Percentiles rank a stretch among this genome's conserved stretches.
Conservation (phyloP, 306 rosid genomes). For the Quercus suber region DNA sequence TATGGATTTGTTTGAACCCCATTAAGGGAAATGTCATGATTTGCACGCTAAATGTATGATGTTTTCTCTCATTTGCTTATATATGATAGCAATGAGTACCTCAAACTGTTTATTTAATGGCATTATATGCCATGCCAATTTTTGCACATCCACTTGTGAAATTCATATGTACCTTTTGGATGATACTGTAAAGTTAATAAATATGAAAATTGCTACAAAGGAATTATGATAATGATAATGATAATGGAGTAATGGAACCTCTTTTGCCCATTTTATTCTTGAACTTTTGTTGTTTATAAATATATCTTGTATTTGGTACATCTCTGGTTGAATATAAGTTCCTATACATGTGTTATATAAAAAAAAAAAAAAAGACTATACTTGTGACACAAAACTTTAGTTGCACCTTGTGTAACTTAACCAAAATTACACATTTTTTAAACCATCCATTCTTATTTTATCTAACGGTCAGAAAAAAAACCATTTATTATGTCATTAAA, state of each 20-base stretch:
- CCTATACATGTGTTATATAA: no score
- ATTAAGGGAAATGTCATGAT: background rate
- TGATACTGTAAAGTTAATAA: background rate
- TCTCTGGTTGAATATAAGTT: no score
- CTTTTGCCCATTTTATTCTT: no score
- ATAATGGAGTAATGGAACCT: no score
- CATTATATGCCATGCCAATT: background rate
- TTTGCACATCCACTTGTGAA: background rate
- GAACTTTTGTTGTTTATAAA: no score
- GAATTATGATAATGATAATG: no score
- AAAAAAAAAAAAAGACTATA: no score
- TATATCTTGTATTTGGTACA: no score
- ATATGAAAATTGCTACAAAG: background rate
- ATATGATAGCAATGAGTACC: background rate
- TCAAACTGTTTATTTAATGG: background rate
- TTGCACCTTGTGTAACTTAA: no score
- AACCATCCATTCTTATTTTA: no score
- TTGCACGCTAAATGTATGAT: background rate
- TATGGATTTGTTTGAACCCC: background rate
- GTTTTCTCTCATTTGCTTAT: background rate
- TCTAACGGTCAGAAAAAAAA: no score
- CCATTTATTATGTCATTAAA: no score
- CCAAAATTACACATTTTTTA: background rate
- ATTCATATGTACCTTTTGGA: background rate
- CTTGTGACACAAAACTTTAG: background rate